Evolutionary conservation across 306 rosid genomes (phyloP), one percentile per base, ranked within the genome.

Genomic region (Quercus dentata): DNA sequence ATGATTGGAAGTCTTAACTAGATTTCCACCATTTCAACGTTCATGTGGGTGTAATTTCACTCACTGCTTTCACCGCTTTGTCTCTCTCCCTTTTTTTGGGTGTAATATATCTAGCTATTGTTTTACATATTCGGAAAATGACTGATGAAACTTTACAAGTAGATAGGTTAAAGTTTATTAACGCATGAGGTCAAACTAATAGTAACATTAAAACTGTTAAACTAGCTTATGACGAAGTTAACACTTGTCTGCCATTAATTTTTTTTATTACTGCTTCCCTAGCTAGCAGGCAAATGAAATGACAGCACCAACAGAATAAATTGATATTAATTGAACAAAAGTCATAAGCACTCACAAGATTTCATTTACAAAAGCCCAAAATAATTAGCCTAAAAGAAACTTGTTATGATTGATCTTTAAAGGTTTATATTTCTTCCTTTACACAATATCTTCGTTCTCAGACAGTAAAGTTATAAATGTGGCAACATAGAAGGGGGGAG

Each of bases 291-390:
- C 83, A 77, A 28, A 56, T 81, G 89, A 90, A 88, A 87, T 81
- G 94, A 90, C 94, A 86, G 83, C 92, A 86, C 90, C 74, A 85
- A 74, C 54, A 78, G 25, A 49, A 69, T 20, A 61, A 51, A 62
- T 52, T 61, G 78, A 76, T 82, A 79, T 79, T 82, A 82, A 79
- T 79, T 35, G 78, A 80, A 79, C 78, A 71, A 57, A 71, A 78
- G 82, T n/a, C 6, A 75, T 74, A 56, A 62, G 76, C 87, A 51
- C 76, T 72, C 46, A 30, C 38, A n/a, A 20, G 18, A 62, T 77
- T 70, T 52, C 12, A 56, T 56, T 70, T 46, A 52, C 44, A 41
- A 74, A 69, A 73, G 74, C 79, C 80, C 38, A 81, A 85, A 75
- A 73, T 79, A 71, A 82, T 84, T 82, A 77, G 83, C 73, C 77